phyloP scores from a whole-genome alignment of 257 asterid species.

The Solanum ossicruentum region DNA sequence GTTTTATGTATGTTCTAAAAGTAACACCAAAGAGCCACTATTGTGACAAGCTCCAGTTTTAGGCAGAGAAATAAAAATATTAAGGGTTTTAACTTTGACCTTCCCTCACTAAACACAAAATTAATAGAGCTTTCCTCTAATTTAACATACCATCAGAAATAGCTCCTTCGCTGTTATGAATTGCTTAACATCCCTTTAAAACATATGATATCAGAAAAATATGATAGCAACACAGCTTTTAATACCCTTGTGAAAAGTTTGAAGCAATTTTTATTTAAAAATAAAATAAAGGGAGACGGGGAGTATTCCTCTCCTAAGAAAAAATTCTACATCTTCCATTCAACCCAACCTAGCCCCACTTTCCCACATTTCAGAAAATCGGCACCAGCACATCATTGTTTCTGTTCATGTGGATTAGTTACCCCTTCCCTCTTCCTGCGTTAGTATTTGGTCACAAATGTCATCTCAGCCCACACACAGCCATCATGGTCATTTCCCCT shows the following conservation, averaged over 20 bases:
- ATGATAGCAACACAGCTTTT: neutral
- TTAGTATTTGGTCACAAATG: no score
- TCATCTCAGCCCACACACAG: no score
- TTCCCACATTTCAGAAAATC: no score
- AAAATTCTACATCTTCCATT: no score
- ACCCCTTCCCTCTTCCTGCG: no score
- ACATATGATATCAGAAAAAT: neutral
- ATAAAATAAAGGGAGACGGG: no score
- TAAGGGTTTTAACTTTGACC: neutral
- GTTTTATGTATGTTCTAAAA: neutral
- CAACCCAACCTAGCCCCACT: no score
- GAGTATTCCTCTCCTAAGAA: no score
- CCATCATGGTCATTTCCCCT: no score
- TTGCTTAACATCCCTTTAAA: neutral
- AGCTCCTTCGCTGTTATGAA: neutral
- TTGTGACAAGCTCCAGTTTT: neutral
- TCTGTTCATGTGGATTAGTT: no score
- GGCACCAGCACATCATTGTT: no score
- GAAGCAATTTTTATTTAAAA: no score
- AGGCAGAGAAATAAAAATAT: neutral
- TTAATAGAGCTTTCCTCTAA: neutral
- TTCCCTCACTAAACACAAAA: neutral
- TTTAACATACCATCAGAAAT: neutral
- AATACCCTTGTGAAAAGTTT: neutral
- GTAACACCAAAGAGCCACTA: neutral